phyloP scores from a whole-genome alignment of 2,329 filamentous ascomycete species.

The Aspergillus bombycis region DNA sequence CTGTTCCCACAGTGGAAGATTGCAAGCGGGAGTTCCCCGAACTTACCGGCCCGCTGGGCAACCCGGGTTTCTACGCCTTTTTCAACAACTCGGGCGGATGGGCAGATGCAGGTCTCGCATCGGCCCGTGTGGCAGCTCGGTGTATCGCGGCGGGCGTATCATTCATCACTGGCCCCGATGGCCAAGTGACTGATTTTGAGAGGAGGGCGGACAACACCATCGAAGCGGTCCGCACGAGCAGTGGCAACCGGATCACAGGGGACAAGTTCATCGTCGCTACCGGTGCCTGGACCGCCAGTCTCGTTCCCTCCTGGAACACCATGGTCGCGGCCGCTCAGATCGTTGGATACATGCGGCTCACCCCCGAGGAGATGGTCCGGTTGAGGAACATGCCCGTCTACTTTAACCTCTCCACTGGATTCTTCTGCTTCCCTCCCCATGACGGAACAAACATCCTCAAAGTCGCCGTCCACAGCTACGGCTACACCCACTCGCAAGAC shows the following conservation, averaged over 20 bases:
- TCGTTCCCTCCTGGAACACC: slow-evolving; percentile 74
- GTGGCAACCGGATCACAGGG: slow-evolving; percentile 55
- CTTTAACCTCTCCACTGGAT: slow-evolving; percentile 47
- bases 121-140: slow-evolving; percentile 23
- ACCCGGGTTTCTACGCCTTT: slow-evolving; percentile 29
- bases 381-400: slow-evolving; percentile 68
- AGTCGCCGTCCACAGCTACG: slow-evolving; percentile 67
- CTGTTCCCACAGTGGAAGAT: slow-evolving; percentile 20
- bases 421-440: slow-evolving; percentile 53
- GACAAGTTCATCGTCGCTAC: slow-evolving; percentile 76
- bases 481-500: slow-evolving; percentile 50
- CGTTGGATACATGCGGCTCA: slow-evolving; percentile 73
- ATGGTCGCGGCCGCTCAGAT: slow-evolving; percentile 77
- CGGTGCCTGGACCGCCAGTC: slow-evolving; percentile 77
- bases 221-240: slow-evolving; percentile 58
- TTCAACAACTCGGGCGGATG: slow-evolving; percentile 33
- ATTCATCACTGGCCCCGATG: slow-evolving; percentile 29
- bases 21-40: slow-evolving; percentile 25
- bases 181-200: slow-evolving; percentile 40
- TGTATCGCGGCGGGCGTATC: slow-evolving; percentile 29
- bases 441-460: slow-evolving; percentile 53
- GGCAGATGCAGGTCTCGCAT: slow-evolving; percentile 32
- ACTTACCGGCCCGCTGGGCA: slow-evolving; percentile 22
- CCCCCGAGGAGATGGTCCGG: slow-evolving; percentile 64
- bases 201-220: slow-evolving; percentile 43